Evolutionary conservation across 2,329 filamentous ascomycete genomes (phyloP).

Genomic region (Aspergillus melleus): DNA sequence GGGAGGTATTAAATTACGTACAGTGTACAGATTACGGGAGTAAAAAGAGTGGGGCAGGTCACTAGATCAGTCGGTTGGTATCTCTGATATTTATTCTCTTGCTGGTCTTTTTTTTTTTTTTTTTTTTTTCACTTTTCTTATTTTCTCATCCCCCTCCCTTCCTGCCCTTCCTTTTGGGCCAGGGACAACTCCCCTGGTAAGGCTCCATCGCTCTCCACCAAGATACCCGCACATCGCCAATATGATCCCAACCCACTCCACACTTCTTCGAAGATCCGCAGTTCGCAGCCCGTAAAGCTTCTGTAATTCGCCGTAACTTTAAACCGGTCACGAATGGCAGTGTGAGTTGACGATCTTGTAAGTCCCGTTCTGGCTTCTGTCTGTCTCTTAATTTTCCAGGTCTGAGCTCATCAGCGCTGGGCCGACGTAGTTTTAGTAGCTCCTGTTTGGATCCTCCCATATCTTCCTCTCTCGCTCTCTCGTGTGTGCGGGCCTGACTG

Average conservation of each 20-base stretch:
- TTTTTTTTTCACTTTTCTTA: not conserved
- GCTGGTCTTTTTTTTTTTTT: not conserved
- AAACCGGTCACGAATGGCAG: constrained; percentile 18
- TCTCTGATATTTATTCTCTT: not conserved
- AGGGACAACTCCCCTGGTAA: constrained; percentile 25
- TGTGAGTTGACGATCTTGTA: constrained; percentile 23
- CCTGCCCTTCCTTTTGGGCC: constrained; percentile 10
- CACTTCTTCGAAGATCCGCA: constrained; percentile 31
- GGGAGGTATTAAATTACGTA: not conserved
- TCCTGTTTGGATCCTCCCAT: constrained; percentile 20
- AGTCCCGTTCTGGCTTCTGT: constrained; percentile 13
- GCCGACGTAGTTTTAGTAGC: constrained; percentile 15
- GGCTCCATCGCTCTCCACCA: constrained; percentile 23
- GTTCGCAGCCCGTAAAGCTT: constrained; percentile 31
- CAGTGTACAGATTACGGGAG: not conserved
- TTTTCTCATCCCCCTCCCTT: not conserved
- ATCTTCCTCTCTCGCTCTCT: constrained; percentile 12
- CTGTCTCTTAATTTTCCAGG: constrained; percentile 19
- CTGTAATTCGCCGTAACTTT: constrained; percentile 34
- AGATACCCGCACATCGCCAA: constrained; percentile 26
- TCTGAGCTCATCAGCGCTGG: constrained; percentile 23
- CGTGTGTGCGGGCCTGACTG: constrained; percentile 24
- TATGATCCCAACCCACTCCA: constrained; percentile 29
- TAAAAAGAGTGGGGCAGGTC: not conserved
- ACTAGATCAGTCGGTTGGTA: not conserved